These are phyloP conservation scores for Cenococcum geophilum DNA, from an alignment of 495 filamentous ascomycete species.

Conservation along the genomic window DNA sequence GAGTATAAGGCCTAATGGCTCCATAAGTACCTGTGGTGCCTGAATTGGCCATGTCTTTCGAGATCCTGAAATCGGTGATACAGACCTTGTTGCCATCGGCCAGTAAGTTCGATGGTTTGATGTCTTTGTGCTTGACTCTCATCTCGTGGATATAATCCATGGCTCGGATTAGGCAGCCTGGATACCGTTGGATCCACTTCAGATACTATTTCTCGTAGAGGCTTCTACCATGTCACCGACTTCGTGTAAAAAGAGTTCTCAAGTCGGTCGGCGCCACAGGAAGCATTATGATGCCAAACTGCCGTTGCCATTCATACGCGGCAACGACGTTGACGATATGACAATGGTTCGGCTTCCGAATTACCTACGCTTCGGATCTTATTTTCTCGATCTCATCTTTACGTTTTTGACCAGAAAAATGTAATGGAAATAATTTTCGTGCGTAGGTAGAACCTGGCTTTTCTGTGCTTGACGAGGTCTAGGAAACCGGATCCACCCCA, in stretches of 20 bases:
- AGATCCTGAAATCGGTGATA: constrained; percentile 5
- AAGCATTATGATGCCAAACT: constrained; percentile 12
- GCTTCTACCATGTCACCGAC: not conserved
- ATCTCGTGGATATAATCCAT: constrained; percentile 10
- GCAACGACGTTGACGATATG: constrained; percentile 11
- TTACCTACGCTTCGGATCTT: constrained; percentile 6
- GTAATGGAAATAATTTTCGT: constrained; percentile 9
- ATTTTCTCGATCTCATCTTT: constrained; percentile 6
- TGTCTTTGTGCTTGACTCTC: constrained; percentile 11
- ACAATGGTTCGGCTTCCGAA: not conserved
- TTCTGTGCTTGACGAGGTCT: not conserved
- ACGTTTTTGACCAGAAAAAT: not conserved
- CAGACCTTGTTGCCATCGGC: not conserved
- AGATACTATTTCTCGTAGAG: not conserved
- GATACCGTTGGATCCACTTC: not conserved
- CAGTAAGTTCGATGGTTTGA: constrained; percentile 15
- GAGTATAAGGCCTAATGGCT: not conserved
- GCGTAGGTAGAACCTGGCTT: not conserved
- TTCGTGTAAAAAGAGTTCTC: not conserved
- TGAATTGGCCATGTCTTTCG: constrained; percentile 3
- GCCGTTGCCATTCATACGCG: constrained; percentile 3
- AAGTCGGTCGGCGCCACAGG: constrained; percentile 7
- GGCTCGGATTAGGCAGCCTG: constrained; percentile 8
- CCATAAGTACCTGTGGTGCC: constrained; percentile 2
- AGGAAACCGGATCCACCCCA: not conserved